Base-by-base conservation (phyloP, 345 rosid species). In the Toxicodendron radicans region DNA sequence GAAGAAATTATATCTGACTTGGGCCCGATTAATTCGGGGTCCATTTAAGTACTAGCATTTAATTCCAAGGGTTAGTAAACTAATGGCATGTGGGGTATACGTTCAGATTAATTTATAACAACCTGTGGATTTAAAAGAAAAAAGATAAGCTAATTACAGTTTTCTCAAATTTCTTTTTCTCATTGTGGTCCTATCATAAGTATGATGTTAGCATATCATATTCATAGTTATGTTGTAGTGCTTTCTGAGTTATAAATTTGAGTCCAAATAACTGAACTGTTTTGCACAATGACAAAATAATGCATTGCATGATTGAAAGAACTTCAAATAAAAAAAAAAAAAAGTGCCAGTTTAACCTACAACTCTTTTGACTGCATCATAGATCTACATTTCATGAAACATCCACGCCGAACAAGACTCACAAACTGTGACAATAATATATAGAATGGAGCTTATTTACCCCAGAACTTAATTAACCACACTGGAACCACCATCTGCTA, bases 371-470 rank as follows among this genome's bases (percentile, higher is more conserved):
- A 60, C 52, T 17, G 54, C 43, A 60, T 52, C 62, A 69, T 20
- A 53, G 3, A 64, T 66, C 70, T 75, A 64, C 45, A 64, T 62
- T 74, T 30, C 30, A 20, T 43, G 49, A 52, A 66, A 68, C 17
- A 78, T 58, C 71, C 75, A 64, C 13, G 73, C 57, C 17, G 24
- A 72, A 64, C 60, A 46, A 46, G 77, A 68, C 66, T 17, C n/a
- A 9, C 4, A 18, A 35, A 58, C 68, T 16, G 35, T 64, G 13
- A 63, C 52, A 48, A 66, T 33, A 76, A 20, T 70, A 20, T 70
- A 66, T 68, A 66, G 16, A 21, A 32, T 5, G 43, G 30, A 56
- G 67, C 13, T 21, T 43, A 52, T 56, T 38, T 53, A 38, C 33
- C 51, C 49, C 69, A 66, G 57, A 45, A 24, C 38, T 75, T 23